phyloP scores from a whole-genome alignment of 192 early-diverging fungal genomes.

The Linnemannia exigua region DNA sequence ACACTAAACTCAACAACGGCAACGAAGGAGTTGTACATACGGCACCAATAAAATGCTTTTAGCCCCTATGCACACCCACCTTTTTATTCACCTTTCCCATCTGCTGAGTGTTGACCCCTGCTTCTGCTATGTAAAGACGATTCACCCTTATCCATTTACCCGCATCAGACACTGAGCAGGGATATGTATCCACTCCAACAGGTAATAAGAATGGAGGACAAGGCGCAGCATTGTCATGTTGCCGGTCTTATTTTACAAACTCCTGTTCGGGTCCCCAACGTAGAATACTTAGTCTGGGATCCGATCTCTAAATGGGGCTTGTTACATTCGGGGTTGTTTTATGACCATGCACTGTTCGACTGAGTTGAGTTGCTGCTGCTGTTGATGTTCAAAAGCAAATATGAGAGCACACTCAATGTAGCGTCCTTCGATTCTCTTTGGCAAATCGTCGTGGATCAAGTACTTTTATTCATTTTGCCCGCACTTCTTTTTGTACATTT shows the following conservation, averaged over 20 bases:
- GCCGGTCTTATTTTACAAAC: background rate
- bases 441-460: background rate
- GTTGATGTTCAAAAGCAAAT: background rate
- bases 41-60: background rate
- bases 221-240: too few relatives aligned
- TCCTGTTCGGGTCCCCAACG: background rate
- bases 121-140: background rate
- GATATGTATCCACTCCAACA: too few relatives aligned
- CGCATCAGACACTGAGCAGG: background rate
- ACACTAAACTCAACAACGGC: background rate
- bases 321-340: too few relatives aligned
- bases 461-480: background rate
- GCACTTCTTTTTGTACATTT: background rate
- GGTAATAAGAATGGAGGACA: background rate
- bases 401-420: background rate
- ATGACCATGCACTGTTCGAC: background rate
- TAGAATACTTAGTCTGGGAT: background rate
- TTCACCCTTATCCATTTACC: background rate
- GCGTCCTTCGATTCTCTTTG: background rate
- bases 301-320: too few relatives aligned
- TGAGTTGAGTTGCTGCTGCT: background rate
- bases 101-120: background rate
- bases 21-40: too few relatives aligned
- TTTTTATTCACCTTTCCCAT: background rate
- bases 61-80: too few relatives aligned